Evolutionary conservation across 306 rosid genomes (phyloP).

Genomic region (Gynostemma pentaphyllum): DNA sequence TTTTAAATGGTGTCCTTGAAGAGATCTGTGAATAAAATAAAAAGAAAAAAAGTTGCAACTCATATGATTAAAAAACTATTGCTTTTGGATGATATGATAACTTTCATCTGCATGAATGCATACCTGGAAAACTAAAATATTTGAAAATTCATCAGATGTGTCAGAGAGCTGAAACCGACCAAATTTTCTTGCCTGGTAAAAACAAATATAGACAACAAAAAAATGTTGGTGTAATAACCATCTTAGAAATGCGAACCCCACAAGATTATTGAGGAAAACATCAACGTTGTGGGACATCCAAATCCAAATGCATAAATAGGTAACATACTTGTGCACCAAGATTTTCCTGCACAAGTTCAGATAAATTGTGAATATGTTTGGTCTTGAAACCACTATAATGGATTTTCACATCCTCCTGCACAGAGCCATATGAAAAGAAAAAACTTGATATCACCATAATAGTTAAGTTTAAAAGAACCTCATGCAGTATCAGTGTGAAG

Average conservation of each 20-base stretch:
- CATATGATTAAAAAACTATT: not conserved
- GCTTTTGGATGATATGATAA: not conserved
- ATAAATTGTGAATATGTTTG: constrained; percentile 76
- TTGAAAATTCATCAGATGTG: constrained; percentile 52
- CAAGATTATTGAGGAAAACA: not conserved
- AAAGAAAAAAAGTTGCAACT: not conserved
- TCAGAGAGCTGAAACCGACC: constrained; percentile 64
- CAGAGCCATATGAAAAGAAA: not conserved
- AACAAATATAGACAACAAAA: constrained; percentile 12
- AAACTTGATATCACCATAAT: too few relatives aligned
- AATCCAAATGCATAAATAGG: not conserved
- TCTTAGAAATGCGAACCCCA: not conserved
- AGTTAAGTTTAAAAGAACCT: not conserved
- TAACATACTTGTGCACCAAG: constrained; percentile 66
- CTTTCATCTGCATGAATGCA: not conserved
- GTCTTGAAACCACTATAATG: constrained; percentile 80
- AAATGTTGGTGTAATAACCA: constrained; percentile 2
- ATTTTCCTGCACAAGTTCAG: constrained; percentile 70
- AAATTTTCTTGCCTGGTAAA: constrained; percentile 46
- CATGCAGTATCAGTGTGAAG: not conserved
- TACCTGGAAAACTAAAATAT: constrained; percentile 83
- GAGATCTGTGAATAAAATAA: constrained; percentile 41
- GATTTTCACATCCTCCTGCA: constrained; percentile 68
- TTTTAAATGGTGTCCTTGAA: constrained; percentile 64
- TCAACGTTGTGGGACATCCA: not conserved